Percentiles rank a stretch among this genome's conserved stretches.
Conservation (phyloP, 2,329 filamentous ascomycete genomes). For the Boeremia exigua region DNA sequence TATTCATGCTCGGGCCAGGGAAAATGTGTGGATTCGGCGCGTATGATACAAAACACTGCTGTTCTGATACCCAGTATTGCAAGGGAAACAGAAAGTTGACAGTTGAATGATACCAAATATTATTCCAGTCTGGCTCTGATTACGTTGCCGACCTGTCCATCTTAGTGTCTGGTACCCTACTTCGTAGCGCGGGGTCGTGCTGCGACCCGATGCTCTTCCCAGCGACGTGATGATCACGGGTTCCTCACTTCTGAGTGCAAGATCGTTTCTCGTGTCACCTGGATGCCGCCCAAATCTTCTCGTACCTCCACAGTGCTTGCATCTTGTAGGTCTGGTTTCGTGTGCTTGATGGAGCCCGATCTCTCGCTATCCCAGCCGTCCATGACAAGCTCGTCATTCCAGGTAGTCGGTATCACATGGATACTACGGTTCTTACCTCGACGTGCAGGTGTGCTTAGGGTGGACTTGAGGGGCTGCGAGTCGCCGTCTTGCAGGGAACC, state of each 20-base stretch:
- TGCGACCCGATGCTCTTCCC: not conserved
- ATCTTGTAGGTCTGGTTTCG: not conserved
- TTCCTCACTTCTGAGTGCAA: slow-evolving; percentile 2
- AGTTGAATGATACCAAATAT: not conserved
- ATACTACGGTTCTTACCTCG: slow-evolving; percentile 2
- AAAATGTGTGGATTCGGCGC: not conserved
- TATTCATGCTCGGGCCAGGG: not conserved
- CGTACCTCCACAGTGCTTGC: not conserved
- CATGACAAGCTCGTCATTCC: slow-evolving; percentile 10
- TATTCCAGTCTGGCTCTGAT: not conserved
- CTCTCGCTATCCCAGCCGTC: slow-evolving; percentile 12
- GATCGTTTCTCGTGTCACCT: slow-evolving; percentile 10
- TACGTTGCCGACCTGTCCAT: not conserved
- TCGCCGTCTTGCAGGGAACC: slow-evolving; percentile 6
- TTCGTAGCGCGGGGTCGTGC: slow-evolving; percentile 1
- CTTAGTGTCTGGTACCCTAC: not conserved
- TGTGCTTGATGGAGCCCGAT: slow-evolving; percentile 1
- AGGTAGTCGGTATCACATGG: slow-evolving; percentile 8
- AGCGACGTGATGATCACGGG: not conserved
- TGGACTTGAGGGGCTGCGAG: slow-evolving; percentile 14
- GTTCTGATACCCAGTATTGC: not conserved
- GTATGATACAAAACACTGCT: not conserved
- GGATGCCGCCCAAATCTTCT: slow-evolving; percentile 3
- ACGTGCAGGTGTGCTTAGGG: not conserved
- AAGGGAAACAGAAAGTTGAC: not conserved